These are phyloP conservation scores for Acanthamoeba healyi DNA, from an alignment of 208 protist species.

Conservation along the genomic window DNA sequence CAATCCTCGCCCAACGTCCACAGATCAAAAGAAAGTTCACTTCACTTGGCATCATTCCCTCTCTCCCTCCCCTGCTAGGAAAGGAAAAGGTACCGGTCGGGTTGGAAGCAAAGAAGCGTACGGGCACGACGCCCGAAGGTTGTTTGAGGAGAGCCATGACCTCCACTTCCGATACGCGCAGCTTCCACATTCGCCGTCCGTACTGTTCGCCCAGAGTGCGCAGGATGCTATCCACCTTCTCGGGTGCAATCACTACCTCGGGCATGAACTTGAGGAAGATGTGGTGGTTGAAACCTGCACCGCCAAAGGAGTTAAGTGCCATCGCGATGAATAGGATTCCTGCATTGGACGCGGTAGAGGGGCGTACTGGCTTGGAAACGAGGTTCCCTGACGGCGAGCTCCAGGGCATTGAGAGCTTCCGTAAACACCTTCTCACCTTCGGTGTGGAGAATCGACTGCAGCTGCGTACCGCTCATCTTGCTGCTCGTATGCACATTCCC, in stretches of 20 bases:
- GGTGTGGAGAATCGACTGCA: conserved; percentile 44
- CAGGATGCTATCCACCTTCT: conserved; percentile 82
- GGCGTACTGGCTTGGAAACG: not conserved
- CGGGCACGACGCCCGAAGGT: conserved; percentile 89
- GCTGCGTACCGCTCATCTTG: not conserved
- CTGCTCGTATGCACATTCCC: no score
- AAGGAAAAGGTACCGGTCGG: conserved; percentile 88
- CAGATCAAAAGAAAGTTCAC: no score
- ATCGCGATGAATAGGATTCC: no score
- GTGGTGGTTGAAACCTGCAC: conserved; percentile 78
- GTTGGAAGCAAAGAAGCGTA: conserved; percentile 93
- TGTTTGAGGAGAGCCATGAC: conserved; percentile 78
- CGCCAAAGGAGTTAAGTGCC: conserved; percentile 11
- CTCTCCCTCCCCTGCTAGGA: not conserved
- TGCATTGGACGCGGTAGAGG: no score
- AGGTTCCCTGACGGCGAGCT: not conserved
- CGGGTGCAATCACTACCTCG: conserved; percentile 84
- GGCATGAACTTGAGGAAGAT: conserved; percentile 91
- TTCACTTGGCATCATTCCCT: not conserved
- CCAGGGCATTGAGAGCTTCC: conserved; percentile 11
- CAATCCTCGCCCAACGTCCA: no score
- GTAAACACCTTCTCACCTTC: conserved; percentile 58
- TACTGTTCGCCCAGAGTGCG: conserved; percentile 82
- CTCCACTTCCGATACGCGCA: conserved; percentile 87
- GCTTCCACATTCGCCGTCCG: conserved; percentile 85